phyloP scores from a whole-genome alignment of 2,329 filamentous ascomycete species.

The Aspergillus pseudotamarii region DNA sequence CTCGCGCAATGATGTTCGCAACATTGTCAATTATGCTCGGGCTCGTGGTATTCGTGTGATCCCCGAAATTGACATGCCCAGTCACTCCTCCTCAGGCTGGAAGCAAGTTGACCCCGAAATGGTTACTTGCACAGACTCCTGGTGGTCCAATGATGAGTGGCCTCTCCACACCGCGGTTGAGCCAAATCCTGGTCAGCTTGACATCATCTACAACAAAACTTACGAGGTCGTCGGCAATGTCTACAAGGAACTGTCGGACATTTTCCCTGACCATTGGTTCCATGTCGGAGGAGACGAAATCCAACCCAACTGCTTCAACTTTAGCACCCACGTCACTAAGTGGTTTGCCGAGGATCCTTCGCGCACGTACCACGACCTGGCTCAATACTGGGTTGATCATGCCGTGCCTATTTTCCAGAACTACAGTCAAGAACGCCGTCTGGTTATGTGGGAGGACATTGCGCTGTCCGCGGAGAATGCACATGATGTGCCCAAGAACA shows the following conservation, averaged over 20 bases:
- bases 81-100: slow-evolving; percentile 60
- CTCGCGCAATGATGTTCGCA: slow-evolving; percentile 46
- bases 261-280: slow-evolving; percentile 58
- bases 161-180: slow-evolving; percentile 57
- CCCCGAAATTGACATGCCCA: slow-evolving; percentile 66
- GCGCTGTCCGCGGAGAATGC: slow-evolving; percentile 50
- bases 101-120: slow-evolving; percentile 60
- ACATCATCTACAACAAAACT: slow-evolving; percentile 59
- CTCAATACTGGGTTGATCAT: slow-evolving; percentile 58
- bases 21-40: slow-evolving; percentile 54
- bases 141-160: slow-evolving; percentile 65
- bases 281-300: slow-evolving; percentile 61
- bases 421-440: slow-evolving; percentile 48
- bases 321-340: slow-evolving; percentile 51
- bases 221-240: slow-evolving; percentile 58
- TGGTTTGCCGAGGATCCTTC: slow-evolving; percentile 57
- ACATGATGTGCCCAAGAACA: slow-evolving; percentile 51
- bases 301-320: slow-evolving; percentile 61
- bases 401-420: slow-evolving; percentile 55
- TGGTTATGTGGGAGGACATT: slow-evolving; percentile 63
- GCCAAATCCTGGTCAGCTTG: slow-evolving; percentile 60
- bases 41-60: slow-evolving; percentile 62
- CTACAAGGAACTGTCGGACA: slow-evolving; percentile 54
- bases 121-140: slow-evolving; percentile 58
- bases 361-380: slow-evolving; percentile 54